Conservation (phyloP, 371 early-diverging fungal species). For the Mortierella sp. region DNA sequence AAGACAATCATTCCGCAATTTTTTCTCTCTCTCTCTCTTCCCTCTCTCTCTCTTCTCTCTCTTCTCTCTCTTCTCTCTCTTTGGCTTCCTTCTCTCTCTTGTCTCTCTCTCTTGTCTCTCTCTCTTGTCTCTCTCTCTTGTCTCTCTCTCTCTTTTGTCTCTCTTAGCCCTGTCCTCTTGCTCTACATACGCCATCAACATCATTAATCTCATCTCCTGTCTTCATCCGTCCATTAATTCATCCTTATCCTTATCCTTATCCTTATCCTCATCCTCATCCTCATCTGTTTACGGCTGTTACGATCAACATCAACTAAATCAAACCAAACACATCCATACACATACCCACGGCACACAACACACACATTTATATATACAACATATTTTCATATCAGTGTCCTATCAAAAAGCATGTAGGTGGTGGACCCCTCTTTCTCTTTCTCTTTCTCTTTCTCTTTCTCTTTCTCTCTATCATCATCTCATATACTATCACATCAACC, state of each 20-base stretch:
- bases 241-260: not conserved
- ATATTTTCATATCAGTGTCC: too few relatives aligned
- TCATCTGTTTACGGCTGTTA: not conserved
- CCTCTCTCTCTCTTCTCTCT: not conserved
- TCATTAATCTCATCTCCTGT: not conserved
- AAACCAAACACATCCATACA: not conserved
- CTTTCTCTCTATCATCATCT: not conserved
- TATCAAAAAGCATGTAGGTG: not conserved
- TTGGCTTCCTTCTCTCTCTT: not conserved
- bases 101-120: slow-evolving; percentile 7
- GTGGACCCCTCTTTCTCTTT: not conserved
- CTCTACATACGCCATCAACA: not conserved
- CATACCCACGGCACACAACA: too few relatives aligned
- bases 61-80: not conserved
- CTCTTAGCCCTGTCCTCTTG: not conserved
- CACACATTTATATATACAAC: too few relatives aligned
- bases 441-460: not conserved
- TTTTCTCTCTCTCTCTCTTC: not conserved
- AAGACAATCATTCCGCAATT: not conserved
- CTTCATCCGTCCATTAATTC: not conserved
- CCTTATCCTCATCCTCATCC: too few relatives aligned
- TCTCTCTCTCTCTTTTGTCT: slow-evolving; percentile 7
- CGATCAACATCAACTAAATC: not conserved
- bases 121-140: slow-evolving; percentile 2
- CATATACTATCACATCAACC: too few relatives aligned